Base-by-base conservation (phyloP, 345 rosid genomes). In the Nasturtium officinale region DNA sequence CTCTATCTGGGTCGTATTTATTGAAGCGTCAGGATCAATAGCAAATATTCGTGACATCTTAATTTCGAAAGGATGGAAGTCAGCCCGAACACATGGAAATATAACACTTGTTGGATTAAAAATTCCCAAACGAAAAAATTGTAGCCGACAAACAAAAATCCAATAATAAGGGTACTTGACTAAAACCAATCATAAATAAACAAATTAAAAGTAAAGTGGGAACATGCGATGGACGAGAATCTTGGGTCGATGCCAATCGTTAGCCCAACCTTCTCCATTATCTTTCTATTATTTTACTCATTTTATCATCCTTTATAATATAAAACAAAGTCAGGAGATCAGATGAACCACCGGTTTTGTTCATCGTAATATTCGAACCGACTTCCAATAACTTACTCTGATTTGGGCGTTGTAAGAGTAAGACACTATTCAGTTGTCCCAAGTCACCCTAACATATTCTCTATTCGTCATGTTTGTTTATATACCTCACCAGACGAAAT, bases 181-280 rank as follows among this genome's bases (percentile, higher is more conserved):
- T 30, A 29, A 15, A 45, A 29, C 10, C 29, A 28, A 59, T 28
- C 21, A 73, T 28, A 43, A 53, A 63, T 6, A 12, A 21, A 65
- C 51, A 47, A 65, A 23, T 35, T 7, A 23, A 73, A 74, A 58
- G 61, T 2, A 3, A 66, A 59, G 78, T 67, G 54, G 46, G 78
- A 74, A 66, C 73, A 74, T 67, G 78, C 37, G 67, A 40, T 25
- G 46, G 67, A 50, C 45, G 67, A 67, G 73, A 74, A 67, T 74
- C 73, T 67, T 74, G 61, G 28, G 54, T 25, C 38, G 29, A 64
- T 58, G 73, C 61, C 45, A 30, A 28, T 57, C 59, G 72, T 65
- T 56, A 40, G 28, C 70, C 56, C 61, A 65, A 74, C 67, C 45
- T 18, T 15, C 58, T 55, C 58, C 77, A 65, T 66, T 73, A 64